A percentile compares a stretch with the other conserved stretches of the same genome.
Conservation (phyloP, 23 red algal genomes). For the Gracilaria vermiculophylla region DNA sequence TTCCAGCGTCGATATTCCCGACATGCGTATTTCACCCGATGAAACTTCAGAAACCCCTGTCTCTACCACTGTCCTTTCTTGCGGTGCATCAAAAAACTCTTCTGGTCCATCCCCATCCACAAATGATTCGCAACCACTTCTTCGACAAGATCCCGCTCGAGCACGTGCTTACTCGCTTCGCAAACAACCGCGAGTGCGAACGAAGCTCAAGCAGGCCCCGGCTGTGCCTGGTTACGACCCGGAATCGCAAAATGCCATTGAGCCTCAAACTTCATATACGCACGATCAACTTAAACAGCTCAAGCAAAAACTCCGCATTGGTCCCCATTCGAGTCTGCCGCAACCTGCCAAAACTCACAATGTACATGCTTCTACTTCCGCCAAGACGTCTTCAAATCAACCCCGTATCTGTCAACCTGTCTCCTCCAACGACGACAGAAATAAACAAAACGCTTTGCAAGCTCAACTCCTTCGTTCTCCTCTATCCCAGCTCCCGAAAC, state of each 20-base stretch:
- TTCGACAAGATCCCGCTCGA: neutral
- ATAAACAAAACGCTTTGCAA: neutral
- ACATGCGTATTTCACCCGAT: neutral
- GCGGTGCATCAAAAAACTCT: too few species aligned
- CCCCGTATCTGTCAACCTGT: neutral
- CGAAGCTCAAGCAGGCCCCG: slow-evolving; percentile 15
- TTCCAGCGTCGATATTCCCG: neutral
- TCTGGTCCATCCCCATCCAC: neutral
- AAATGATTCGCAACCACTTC: neutral
- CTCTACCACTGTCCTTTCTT: neutral
- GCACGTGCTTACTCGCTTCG: neutral
- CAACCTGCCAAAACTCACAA: neutral
- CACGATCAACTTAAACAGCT: neutral
- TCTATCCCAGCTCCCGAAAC: neutral
- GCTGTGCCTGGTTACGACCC: neutral
- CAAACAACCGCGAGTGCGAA: neutral
- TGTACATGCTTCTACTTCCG: too few species aligned
- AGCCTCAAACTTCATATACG: neutral
- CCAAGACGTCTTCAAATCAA: neutral
- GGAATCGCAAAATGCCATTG: neutral
- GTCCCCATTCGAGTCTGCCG: neutral
- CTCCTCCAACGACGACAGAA: neutral
- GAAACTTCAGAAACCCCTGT: neutral
- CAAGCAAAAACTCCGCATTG: slow-evolving; percentile 15
- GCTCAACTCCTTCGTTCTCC: neutral